A percentile compares a stretch with the other conserved stretches of the same genome.
Conservation (phyloP, 2,329 filamentous ascomycete species). For the Fonsecaea multimorphosa region DNA sequence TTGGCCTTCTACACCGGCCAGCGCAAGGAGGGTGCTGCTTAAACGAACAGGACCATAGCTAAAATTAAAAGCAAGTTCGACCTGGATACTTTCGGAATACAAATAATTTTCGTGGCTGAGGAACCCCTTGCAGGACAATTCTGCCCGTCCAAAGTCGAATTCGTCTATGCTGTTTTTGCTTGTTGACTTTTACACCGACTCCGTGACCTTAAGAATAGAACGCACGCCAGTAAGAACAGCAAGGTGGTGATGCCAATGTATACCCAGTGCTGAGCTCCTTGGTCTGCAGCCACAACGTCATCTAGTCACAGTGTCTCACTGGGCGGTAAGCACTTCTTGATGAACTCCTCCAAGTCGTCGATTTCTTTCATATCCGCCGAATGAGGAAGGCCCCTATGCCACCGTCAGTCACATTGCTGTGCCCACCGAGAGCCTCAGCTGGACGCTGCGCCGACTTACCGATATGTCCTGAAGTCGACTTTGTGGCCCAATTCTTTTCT, state of each 20-base stretch:
- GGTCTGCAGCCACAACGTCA: neutral
- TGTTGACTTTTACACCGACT: slow-evolving; percentile 15
- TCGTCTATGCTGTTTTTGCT: slow-evolving; percentile 25
- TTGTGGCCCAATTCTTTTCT: slow-evolving; percentile 73
- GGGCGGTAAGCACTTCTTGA: slow-evolving; percentile 50
- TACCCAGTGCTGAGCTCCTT: neutral
- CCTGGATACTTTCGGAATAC: neutral
- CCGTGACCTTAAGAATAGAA: slow-evolving; percentile 17
- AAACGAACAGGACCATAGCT: slow-evolving; percentile 10
- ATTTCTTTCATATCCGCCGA: slow-evolving; percentile 79
- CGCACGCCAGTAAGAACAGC: slow-evolving; percentile 17
- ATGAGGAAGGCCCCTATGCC: slow-evolving; percentile 70
- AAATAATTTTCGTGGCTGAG: neutral
- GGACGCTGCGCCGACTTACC: slow-evolving; percentile 56
- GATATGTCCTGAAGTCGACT: slow-evolving; percentile 77
- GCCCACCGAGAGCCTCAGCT: neutral
- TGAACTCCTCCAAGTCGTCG: slow-evolving; percentile 75
- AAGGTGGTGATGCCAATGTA: slow-evolving; percentile 8
- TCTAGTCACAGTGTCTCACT: slow-evolving; percentile 31
- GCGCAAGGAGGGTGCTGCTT: slow-evolving; percentile 42
- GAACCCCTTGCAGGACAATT: neutral
- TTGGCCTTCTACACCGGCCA: slow-evolving; percentile 62
- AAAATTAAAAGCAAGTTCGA: slow-evolving; percentile 8
- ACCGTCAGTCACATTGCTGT: slow-evolving; percentile 7
- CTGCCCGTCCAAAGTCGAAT: neutral